Evolutionary conservation across 225 moss, liverwort and hornwort species (phyloP).

Genomic region (Sphagnum tenellum): DNA sequence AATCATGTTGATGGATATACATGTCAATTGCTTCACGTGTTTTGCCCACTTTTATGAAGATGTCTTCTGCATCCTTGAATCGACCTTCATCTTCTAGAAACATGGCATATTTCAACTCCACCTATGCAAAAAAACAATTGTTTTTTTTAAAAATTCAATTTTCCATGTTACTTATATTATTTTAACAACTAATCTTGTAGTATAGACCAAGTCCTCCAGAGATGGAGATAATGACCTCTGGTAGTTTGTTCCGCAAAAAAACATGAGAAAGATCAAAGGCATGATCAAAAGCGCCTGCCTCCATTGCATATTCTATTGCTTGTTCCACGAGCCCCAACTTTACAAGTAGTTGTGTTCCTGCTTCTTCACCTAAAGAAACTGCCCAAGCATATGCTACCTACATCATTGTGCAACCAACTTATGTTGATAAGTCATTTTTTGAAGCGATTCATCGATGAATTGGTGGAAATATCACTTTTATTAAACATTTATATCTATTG

Average conservation of each 20-base stretch:
- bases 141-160: background rate
- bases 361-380: slow-evolving; percentile 71
- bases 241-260: slow-evolving; percentile 82
- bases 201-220: no score
- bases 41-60: slow-evolving; percentile 73
- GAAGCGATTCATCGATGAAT: no score
- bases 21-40: slow-evolving; percentile 92
- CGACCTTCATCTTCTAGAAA: slow-evolving; percentile 83
- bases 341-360: slow-evolving; percentile 75
- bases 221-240: slow-evolving; percentile 44
- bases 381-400: slow-evolving; percentile 96
- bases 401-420: slow-evolving; percentile 1
- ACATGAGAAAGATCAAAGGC: slow-evolving; percentile 79
- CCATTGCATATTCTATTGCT: slow-evolving; percentile 79
- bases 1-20: slow-evolving; percentile 87
- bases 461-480: no score
- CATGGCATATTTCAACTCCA: slow-evolving; percentile 81
- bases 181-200: no score
- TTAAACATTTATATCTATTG: no score
- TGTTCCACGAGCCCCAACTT: slow-evolving; percentile 87
- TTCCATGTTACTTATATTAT: no score
- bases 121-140: slow-evolving; percentile 22
- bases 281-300: slow-evolving; percentile 78
- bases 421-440: no score
- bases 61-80: slow-evolving; percentile 73